Conservation (phyloP, 345 rosid genomes). For the Citrus unshiu region DNA sequence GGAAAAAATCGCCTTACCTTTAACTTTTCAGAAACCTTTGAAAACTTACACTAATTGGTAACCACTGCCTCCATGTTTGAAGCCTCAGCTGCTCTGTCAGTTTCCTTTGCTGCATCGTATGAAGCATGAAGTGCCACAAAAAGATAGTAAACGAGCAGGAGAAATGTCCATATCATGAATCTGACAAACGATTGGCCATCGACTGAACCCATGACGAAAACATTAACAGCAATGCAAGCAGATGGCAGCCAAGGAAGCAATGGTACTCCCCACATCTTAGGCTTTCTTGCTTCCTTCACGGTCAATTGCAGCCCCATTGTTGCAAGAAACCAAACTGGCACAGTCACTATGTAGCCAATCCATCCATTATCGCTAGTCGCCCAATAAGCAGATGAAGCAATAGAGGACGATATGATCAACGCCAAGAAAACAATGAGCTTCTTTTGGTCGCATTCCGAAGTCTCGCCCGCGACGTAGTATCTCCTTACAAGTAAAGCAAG, state of each 20-base stretch:
- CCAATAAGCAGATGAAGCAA: slow-evolving; percentile 42
- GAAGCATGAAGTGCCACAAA: slow-evolving; percentile 43
- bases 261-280: slow-evolving; percentile 65
- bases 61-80: slow-evolving; percentile 3
- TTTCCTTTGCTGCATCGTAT: slow-evolving; percentile 38
- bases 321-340: slow-evolving; percentile 52
- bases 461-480: slow-evolving; percentile 42
- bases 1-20: background rate
- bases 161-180: slow-evolving; percentile 39
- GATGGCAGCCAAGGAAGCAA: slow-evolving; percentile 72
- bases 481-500: slow-evolving; percentile 56
- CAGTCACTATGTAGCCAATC: slow-evolving; percentile 39
- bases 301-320: slow-evolving; percentile 36
- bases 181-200: slow-evolving; percentile 42
- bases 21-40: background rate
- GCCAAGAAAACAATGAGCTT: slow-evolving; percentile 36
- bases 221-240: slow-evolving; percentile 41
- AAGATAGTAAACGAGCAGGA: slow-evolving; percentile 38
- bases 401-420: slow-evolving; percentile 39
- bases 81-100: background rate
- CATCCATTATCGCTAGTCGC: slow-evolving; percentile 30
- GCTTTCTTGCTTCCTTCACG: slow-evolving; percentile 45
- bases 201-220: slow-evolving; percentile 57
- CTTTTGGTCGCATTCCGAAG: slow-evolving; percentile 27
- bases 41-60: background rate